A percentile compares a stretch with the other conserved stretches of the same genome.
These are phyloP conservation scores for Cryptosporidium viatorum DNA, from an alignment of 169 alveolate species.

Conservation along the genomic window DNA sequence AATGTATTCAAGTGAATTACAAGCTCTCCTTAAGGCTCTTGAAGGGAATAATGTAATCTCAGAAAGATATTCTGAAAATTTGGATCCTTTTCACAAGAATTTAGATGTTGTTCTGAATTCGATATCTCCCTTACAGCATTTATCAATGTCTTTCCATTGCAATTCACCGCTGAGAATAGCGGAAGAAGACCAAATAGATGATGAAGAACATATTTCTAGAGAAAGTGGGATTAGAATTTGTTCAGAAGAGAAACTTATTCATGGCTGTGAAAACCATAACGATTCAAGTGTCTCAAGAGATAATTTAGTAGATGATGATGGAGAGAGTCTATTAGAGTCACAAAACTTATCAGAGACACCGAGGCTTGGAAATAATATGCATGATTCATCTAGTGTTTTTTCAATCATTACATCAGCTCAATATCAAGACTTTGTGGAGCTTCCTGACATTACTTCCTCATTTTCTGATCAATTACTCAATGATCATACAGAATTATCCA, in stretches of 20 bases:
- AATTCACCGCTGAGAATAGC: conserved; percentile 8
- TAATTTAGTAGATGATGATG: not conserved
- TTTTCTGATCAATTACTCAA: conserved; percentile 33
- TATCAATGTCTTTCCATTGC: conserved; percentile 37
- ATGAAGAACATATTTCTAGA: conserved; percentile 5
- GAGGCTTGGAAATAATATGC: not conserved
- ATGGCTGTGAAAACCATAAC: not conserved
- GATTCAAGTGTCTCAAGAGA: not conserved
- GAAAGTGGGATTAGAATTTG: not conserved
- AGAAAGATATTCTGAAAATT: conserved; percentile 1
- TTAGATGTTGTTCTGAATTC: conserved; percentile 26
- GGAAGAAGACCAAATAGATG: conserved; percentile 2
- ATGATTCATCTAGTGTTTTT: conserved; percentile 38
- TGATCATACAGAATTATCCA: conserved; percentile 25
- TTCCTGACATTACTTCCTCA: conserved; percentile 59
- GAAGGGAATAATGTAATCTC: not conserved
- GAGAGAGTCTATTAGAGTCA: conserved; percentile 1
- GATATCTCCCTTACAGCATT: not conserved
- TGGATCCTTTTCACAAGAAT: conserved; percentile 1
- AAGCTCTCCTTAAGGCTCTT: conserved; percentile 19
- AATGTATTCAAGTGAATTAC: conserved; percentile 33
- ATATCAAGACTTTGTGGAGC: conserved; percentile 46
- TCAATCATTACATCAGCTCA: conserved; percentile 43
- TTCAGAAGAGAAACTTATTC: conserved; percentile 10
- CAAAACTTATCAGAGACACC: conserved; percentile 24